These are phyloP conservation scores for Neonectria magnoliae DNA, from an alignment of 2,329 filamentous ascomycete genomes.

Conservation along the genomic window DNA sequence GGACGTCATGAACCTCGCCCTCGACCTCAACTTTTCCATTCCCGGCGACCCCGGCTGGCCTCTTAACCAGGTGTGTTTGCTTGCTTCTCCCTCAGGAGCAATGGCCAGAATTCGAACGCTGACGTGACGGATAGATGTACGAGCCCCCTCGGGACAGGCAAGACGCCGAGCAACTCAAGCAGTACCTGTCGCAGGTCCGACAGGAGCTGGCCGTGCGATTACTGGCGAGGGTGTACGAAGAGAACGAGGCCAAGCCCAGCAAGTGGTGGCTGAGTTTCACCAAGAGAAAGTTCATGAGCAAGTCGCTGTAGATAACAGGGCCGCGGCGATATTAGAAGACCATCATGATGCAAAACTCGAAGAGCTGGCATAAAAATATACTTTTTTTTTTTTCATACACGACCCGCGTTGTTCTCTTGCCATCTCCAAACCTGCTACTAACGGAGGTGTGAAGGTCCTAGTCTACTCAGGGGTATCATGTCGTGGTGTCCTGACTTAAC, in stretches of 20 bases:
- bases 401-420: constrained; percentile 8
- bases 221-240: constrained; percentile 87
- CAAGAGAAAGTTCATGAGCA: constrained; percentile 99
- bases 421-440: constrained; percentile 11
- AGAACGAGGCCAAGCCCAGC: constrained; percentile 75
- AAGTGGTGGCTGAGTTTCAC: constrained; percentile 99
- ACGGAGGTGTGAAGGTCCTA: constrained; percentile 26
- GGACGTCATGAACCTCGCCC: constrained; percentile 88
- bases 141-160: constrained; percentile 87
- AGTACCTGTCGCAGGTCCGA: constrained; percentile 91
- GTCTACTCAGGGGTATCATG: constrained; percentile 36
- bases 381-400: constrained; percentile 19
- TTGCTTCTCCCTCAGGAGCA: background rate
- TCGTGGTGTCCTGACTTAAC: constrained; percentile 28
- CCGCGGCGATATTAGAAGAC: constrained; percentile 34
- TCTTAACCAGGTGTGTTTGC: constrained; percentile 77
- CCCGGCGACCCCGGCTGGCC: constrained; percentile 94
- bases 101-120: constrained; percentile 9
- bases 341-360: constrained; percentile 29
- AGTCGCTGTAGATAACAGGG: constrained; percentile 70
- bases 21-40: constrained; percentile 92
- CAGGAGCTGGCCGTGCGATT: constrained; percentile 89
- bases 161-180: constrained; percentile 86
- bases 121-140: constrained; percentile 70
- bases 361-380: constrained; percentile 36